Evolutionary conservation across 495 filamentous ascomycete genomes (phyloP).

Genomic region (Podospora appendiculata): DNA sequence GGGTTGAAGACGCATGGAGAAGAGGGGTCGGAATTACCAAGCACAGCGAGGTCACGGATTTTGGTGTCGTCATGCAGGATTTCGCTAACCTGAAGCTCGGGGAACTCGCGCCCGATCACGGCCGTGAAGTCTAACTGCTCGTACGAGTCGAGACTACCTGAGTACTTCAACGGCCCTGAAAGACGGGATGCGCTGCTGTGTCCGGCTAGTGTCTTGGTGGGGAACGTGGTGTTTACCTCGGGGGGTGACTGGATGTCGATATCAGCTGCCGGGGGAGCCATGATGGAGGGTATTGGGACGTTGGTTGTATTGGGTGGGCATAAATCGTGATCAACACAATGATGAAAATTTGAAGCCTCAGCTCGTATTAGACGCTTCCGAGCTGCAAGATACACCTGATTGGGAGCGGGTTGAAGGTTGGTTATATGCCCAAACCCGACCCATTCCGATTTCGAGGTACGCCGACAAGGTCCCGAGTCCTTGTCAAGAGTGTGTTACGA

Average conservation of each 20-base stretch:
- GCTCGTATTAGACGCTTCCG: too few relatives aligned
- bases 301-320: neutral
- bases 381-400: too few relatives aligned
- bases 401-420: neutral
- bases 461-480: neutral
- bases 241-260: slow-evolving; percentile 19
- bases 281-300: slow-evolving; percentile 3
- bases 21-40: slow-evolving; percentile 36
- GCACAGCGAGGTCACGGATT: slow-evolving; percentile 59
- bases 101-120: slow-evolving; percentile 60
- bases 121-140: slow-evolving; percentile 59
- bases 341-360: too few relatives aligned
- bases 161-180: slow-evolving; percentile 74
- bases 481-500: neutral
- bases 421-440: neutral
- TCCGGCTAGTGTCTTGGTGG: slow-evolving; percentile 47
- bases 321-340: too few relatives aligned
- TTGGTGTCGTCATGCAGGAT: slow-evolving; percentile 61
- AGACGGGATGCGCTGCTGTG: slow-evolving; percentile 67
- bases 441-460: neutral
- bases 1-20: neutral
- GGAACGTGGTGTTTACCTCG: slow-evolving; percentile 40
- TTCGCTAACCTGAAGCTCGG: slow-evolving; percentile 50
- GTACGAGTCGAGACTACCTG: slow-evolving; percentile 48
- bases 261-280: slow-evolving; percentile 28